Percentiles rank a stretch among this genome's conserved stretches.
These are phyloP conservation scores for Eucalyptus curtisii DNA, from an alignment of 345 rosid genomes.

Conservation along the genomic window DNA sequence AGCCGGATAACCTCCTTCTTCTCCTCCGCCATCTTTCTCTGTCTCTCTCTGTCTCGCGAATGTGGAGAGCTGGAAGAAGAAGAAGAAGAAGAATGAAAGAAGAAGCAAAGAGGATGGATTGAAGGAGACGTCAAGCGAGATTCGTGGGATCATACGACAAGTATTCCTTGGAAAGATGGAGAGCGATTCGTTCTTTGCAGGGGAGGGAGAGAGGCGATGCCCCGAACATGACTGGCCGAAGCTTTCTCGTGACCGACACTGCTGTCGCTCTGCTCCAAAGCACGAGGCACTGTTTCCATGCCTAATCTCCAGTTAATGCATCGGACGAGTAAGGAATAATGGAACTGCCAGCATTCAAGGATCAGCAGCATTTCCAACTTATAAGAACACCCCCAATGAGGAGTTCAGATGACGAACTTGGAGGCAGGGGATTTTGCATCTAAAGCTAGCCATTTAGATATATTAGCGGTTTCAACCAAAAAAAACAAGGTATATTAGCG, in stretches of 20 bases:
- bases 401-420: slow-evolving; percentile 10
- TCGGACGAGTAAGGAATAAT: neutral
- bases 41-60: neutral
- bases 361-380: neutral
- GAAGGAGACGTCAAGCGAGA: neutral
- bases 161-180: neutral
- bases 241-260: neutral
- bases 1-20: slow-evolving; percentile 57
- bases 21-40: neutral
- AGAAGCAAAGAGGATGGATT: neutral
- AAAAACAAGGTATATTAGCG: neutral
- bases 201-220: neutral
- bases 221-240: neutral
- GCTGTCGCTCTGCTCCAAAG: neutral
- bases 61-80: neutral
- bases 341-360: neutral
- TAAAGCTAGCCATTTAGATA: neutral
- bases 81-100: neutral
- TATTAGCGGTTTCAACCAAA: neutral
- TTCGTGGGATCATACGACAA: neutral
- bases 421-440: slow-evolving; percentile 4
- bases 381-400: neutral
- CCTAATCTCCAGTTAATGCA: neutral
- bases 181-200: neutral
- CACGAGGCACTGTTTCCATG: neutral